Evolutionary conservation across 176 grass and related monocot genomes (phyloP).

Genomic region (Carex kokanica): DNA sequence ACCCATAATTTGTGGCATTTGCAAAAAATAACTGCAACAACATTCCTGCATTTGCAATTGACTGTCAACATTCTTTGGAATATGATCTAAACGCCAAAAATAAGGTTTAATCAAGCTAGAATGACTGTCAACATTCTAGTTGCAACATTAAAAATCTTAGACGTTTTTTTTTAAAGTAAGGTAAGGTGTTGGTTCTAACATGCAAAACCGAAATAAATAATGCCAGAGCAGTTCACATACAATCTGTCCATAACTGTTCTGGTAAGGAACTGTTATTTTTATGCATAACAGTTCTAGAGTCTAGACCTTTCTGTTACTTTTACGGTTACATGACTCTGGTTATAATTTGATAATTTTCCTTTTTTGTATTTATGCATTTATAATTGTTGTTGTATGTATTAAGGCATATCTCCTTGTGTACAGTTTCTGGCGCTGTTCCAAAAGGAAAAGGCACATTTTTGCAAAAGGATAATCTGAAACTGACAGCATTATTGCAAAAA

Average conservation of each 20-base stretch:
- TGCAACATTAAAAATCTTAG: constrained; percentile 9
- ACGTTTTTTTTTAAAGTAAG: neutral
- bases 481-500: constrained; percentile 73
- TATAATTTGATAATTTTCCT: neutral
- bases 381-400: neutral
- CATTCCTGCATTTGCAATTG: neutral
- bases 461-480: constrained; percentile 74
- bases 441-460: constrained; percentile 47
- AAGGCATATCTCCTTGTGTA: constrained; percentile 16
- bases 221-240: neutral
- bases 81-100: neutral
- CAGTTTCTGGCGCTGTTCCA: constrained; percentile 46
- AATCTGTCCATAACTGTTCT: neutral
- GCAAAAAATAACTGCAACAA: neutral
- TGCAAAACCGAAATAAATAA: neutral
- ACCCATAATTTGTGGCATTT: neutral
- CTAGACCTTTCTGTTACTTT: constrained; percentile 9
- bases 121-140: neutral
- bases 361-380: neutral
- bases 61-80: neutral
- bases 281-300: neutral
- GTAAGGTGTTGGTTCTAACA: neutral
- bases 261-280: too few species aligned
- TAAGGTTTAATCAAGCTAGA: neutral
- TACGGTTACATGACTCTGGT: neutral